Evolutionary conservation across 306 rosid genomes (phyloP).

Genomic region (Glycyrrhiza uralensis): DNA sequence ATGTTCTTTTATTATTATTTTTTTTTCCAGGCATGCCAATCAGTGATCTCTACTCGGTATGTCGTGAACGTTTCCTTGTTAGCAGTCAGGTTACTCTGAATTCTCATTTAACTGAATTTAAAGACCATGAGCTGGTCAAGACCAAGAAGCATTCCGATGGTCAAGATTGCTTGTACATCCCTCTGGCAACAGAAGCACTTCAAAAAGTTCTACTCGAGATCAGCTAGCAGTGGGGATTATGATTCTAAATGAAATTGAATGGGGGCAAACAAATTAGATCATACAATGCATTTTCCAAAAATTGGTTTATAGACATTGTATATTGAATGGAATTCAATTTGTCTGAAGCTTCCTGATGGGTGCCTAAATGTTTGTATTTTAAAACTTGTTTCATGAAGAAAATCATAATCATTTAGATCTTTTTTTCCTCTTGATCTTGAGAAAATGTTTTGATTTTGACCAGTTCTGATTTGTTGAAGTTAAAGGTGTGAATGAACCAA

Average conservation of each 20-base stretch:
- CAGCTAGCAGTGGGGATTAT: constrained; percentile 13
- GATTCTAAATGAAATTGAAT: constrained; percentile 1
- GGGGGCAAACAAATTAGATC: neutral
- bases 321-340: neutral
- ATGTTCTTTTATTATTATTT: neutral
- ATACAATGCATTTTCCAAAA: neutral
- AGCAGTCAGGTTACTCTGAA: constrained; percentile 80
- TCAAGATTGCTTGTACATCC: constrained; percentile 57
- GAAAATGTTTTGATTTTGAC: neutral
- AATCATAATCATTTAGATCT: neutral
- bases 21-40: constrained; percentile 69
- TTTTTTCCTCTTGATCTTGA: neutral
- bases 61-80: constrained; percentile 84
- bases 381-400: neutral
- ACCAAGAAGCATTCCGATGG: constrained; percentile 81
- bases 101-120: constrained; percentile 87
- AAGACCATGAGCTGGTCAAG: constrained; percentile 91
- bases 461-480: neutral
- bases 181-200: constrained; percentile 65
- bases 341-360: neutral
- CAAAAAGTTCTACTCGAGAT: constrained; percentile 61
- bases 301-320: neutral
- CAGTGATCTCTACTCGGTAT: constrained; percentile 55
- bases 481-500: neutral
- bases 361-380: neutral